These are phyloP conservation scores for Apiospora arundinis DNA, from an alignment of 2,329 filamentous ascomycete genomes.

Conservation along the genomic window DNA sequence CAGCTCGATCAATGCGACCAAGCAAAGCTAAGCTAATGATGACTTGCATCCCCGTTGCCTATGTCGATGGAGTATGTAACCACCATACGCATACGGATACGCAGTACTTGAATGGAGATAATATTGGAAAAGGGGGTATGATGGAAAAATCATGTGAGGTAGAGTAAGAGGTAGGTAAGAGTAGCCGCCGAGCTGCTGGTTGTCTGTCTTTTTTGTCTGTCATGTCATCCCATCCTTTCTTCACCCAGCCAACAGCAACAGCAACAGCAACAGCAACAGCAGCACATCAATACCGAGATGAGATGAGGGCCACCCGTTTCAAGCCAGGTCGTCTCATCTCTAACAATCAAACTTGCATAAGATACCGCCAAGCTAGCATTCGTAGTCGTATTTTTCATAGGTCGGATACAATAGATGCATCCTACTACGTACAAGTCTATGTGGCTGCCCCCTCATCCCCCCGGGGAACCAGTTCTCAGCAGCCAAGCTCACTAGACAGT, in stretches of 20 bases:
- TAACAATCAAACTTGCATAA: background rate
- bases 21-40: background rate
- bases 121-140: background rate
- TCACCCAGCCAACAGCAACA: background rate
- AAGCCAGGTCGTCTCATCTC: slow-evolving; percentile 3
- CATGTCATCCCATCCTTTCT: background rate
- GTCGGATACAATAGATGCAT: background rate
- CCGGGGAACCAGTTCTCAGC: background rate
- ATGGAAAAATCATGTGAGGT: background rate
- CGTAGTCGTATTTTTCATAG: background rate
- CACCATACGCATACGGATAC: background rate
- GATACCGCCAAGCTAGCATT: background rate
- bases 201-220: too few species aligned
- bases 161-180: background rate
- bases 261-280: background rate
- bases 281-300: background rate
- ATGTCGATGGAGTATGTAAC: background rate
- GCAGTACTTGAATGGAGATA: background rate
- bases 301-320: background rate
- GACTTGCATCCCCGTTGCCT: slow-evolving; percentile 1
- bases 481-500: slow-evolving; percentile 10
- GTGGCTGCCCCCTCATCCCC: background rate
- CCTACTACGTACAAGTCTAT: background rate
- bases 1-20: slow-evolving; percentile 6
- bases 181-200: background rate